These are phyloP conservation scores for Botrytis porri DNA, from an alignment of 2,329 filamentous ascomycete genomes.

Conservation along the genomic window DNA sequence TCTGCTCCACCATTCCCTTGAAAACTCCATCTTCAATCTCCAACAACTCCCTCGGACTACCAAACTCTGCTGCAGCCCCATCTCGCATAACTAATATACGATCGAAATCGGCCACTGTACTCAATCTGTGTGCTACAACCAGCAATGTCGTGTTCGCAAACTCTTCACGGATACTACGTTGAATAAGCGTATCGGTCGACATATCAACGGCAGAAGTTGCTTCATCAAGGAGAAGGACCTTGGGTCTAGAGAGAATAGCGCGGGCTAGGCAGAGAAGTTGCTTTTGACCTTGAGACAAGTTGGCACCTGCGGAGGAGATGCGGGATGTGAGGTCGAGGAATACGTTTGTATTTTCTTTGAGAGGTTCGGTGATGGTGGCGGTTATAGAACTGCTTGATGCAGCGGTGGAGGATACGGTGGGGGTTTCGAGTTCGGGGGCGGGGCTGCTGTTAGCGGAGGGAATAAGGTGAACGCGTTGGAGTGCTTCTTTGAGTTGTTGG, in stretches of 20 bases:
- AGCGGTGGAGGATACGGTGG: constrained; percentile 14
- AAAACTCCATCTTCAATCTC: constrained; percentile 26
- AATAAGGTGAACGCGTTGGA: constrained; percentile 86
- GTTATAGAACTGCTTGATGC: neutral
- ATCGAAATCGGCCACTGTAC: constrained; percentile 74
- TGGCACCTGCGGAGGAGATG: constrained; percentile 67
- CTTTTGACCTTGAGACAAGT: constrained; percentile 70
- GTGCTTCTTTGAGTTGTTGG: constrained; percentile 77
- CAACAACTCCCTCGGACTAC: constrained; percentile 55
- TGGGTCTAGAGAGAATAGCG: constrained; percentile 66
- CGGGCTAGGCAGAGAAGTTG: constrained; percentile 71
- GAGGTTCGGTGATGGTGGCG: constrained; percentile 23
- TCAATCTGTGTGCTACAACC: constrained; percentile 71
- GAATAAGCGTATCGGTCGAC: constrained; percentile 69
- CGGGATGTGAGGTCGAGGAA: constrained; percentile 60
- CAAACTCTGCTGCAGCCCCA: constrained; percentile 64
- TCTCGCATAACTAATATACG: constrained; percentile 70
- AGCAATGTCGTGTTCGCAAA: constrained; percentile 66
- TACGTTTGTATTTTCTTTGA: constrained; percentile 57
- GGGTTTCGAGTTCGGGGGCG: neutral
- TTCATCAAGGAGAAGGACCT: constrained; percentile 75
- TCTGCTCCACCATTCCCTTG: constrained; percentile 36
- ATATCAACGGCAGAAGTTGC: constrained; percentile 75
- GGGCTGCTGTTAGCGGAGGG: constrained; percentile 19
- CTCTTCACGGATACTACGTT: constrained; percentile 68